phyloP scores from a whole-genome alignment of 2,329 filamentous ascomycete genomes.

The Colletotrichum spinosum region DNA sequence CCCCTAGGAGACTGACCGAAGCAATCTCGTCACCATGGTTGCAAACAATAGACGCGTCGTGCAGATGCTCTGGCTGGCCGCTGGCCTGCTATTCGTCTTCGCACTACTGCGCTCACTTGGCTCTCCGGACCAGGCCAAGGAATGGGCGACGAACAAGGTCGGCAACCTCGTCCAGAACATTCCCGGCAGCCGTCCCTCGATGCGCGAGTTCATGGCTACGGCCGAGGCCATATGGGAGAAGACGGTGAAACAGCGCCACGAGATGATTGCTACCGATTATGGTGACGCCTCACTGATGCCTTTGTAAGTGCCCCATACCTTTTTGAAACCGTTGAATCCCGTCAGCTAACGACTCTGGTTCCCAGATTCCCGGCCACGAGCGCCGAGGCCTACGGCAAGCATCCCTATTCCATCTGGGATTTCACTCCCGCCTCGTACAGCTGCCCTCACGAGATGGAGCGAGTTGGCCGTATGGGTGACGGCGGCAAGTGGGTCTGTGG shows the following conservation, averaged over 20 bases:
- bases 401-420: constrained; percentile 53
- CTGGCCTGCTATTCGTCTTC: constrained; percentile 41
- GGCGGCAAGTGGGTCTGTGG: constrained; percentile 58
- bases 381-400: constrained; percentile 37
- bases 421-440: constrained; percentile 52
- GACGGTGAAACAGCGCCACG: constrained; percentile 45
- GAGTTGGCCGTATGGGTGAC: constrained; percentile 52
- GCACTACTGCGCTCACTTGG: constrained; percentile 39
- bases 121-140: constrained; percentile 41
- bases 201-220: constrained; percentile 38
- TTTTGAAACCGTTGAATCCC: background rate
- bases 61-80: constrained; percentile 41
- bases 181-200: constrained; percentile 25
- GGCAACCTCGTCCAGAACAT: constrained; percentile 18
- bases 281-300: constrained; percentile 42
- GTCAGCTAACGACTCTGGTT: background rate
- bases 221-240: constrained; percentile 44
- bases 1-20: background rate
- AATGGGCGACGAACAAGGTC: constrained; percentile 40
- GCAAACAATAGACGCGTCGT: constrained; percentile 29
- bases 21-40: background rate
- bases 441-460: constrained; percentile 54
- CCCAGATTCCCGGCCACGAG: constrained; percentile 41
- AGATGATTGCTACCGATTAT: constrained; percentile 40
- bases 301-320: constrained; percentile 28